Evolutionary conservation across 164 flowering plant species (phyloP), one percentile per base, ranked within the genome.

Genomic region (Magnolia kwangsiensis): DNA sequence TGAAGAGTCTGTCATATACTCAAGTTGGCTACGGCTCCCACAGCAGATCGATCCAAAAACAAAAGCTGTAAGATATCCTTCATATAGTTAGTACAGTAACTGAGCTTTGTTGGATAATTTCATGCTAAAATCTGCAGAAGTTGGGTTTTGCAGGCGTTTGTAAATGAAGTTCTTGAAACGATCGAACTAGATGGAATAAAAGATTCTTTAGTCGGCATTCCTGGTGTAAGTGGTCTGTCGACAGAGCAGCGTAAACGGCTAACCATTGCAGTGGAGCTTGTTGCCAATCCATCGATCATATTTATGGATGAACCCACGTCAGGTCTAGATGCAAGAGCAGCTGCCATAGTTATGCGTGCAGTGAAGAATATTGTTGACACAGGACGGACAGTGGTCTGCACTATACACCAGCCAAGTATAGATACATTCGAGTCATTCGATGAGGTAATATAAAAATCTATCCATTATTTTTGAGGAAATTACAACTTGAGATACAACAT

Each of bases 301-400:
- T 92, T 91, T 79, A 85, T 93, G 93, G 97, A 93, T 80, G 97
- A 93, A 75, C 97, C 97, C 10, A 91, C 96, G 23, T 81, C 94
- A 21, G 93, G 96, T 51, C 80, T 92, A 75, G 97, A 92, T 90
- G 97, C 97, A 74, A 85, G 93, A 84, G 88, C 95, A 50, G 97
- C 97, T 74, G 95, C 93, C 19, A 86, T 91, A 84, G 97, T 92
- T 31, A 88, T 92, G 91, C 86, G 94, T 71, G 91, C 94, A 10
- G 97, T 90, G 73, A 91, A 82, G 80, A 91, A 91, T 83, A 82
- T 88, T 4, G 89, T 73, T 50, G 82, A 76, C 23, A 91, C 92
- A 10, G 92, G 91, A 76, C 81, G 92, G 74, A 91, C 95, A 72
- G 83, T 87, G 66, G 91, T 90, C 59, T 90, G 91, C 84, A 88